Evolutionary conservation across 805 yeast species (phyloP).

Genomic region (Barnettozyma vustinii): DNA sequence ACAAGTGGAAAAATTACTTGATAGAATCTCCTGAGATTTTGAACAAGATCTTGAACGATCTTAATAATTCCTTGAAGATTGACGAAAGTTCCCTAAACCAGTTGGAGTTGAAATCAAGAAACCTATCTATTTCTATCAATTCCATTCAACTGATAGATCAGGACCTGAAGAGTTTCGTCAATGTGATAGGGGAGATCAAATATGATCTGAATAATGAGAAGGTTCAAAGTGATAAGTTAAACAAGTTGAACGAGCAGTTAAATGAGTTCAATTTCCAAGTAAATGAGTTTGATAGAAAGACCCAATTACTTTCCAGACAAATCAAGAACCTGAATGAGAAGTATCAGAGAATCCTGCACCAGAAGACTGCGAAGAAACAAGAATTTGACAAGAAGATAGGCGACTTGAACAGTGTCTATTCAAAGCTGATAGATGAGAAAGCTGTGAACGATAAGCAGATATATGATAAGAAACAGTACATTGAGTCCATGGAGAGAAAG

Average conservation of each 20-base stretch:
- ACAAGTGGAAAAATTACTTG: conserved; percentile 53
- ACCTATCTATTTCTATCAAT: conserved; percentile 49
- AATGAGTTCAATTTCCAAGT: conserved; percentile 19
- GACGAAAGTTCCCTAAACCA: conserved; percentile 35
- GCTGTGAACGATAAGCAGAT: conserved; percentile 33
- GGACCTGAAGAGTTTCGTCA: conserved; percentile 19
- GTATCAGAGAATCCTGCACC: conserved; percentile 31
- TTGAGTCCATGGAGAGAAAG: conserved; percentile 33
- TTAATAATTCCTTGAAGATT: conserved; percentile 38
- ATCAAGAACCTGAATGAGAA: conserved; percentile 37
- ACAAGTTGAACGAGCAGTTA: conserved; percentile 14
- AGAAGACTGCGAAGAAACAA: conserved; percentile 31
- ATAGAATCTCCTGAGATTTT: conserved; percentile 56
- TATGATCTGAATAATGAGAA: conserved; percentile 16
- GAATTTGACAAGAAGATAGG: conserved; percentile 32
- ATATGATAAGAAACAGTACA: conserved; percentile 30
- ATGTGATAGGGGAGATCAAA: conserved; percentile 19
- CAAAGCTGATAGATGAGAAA: conserved; percentile 33
- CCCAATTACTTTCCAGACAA: conserved; percentile 35
- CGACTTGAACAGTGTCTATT: conserved; percentile 32
- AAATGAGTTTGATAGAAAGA: conserved; percentile 31
- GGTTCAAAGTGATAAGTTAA: conserved; percentile 11
- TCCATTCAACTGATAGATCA: conserved; percentile 39
- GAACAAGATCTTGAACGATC: conserved; percentile 45
- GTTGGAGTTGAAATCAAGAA: conserved; percentile 44